phyloP scores from a whole-genome alignment of 129 eudicot species.

The Solidago caesia region DNA sequence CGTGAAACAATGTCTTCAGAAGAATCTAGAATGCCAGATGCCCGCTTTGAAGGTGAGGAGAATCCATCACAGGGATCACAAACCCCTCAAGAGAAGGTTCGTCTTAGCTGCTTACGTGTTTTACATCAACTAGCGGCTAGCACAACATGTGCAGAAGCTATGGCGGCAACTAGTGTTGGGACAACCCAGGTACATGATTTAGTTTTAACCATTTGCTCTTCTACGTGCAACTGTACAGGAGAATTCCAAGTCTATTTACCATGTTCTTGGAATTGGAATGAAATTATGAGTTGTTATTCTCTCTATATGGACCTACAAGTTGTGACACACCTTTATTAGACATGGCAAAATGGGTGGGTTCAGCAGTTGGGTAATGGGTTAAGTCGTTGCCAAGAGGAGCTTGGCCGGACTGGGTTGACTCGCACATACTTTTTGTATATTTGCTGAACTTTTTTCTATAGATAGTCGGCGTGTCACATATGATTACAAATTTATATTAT shows the following conservation, averaged over 20 bases:
- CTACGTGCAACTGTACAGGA: neutral
- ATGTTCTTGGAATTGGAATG: neutral
- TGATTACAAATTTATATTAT: neutral
- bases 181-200: slow-evolving; percentile 75
- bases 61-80: slow-evolving; percentile 45
- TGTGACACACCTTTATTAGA: too few species aligned
- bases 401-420: too few species aligned
- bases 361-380: neutral
- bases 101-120: slow-evolving; percentile 94
- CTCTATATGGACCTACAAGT: too few species aligned
- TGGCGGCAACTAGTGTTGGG: slow-evolving; percentile 99
- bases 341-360: neutral
- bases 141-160: slow-evolving; percentile 96
- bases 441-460: too few species aligned
- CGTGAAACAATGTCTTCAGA: slow-evolving; percentile 78
- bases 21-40: slow-evolving; percentile 42
- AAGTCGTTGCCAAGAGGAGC: too few species aligned
- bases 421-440: too few species aligned
- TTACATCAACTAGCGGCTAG: slow-evolving; percentile 99
- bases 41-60: slow-evolving; percentile 53
- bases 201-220: neutral
- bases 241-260: neutral
- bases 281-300: neutral
- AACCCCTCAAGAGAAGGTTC: slow-evolving; percentile 88
- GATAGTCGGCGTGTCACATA: neutral